These are phyloP conservation scores for Fusarium mangiferae DNA, from an alignment of 2,329 filamentous ascomycete species.

Conservation along the genomic window DNA sequence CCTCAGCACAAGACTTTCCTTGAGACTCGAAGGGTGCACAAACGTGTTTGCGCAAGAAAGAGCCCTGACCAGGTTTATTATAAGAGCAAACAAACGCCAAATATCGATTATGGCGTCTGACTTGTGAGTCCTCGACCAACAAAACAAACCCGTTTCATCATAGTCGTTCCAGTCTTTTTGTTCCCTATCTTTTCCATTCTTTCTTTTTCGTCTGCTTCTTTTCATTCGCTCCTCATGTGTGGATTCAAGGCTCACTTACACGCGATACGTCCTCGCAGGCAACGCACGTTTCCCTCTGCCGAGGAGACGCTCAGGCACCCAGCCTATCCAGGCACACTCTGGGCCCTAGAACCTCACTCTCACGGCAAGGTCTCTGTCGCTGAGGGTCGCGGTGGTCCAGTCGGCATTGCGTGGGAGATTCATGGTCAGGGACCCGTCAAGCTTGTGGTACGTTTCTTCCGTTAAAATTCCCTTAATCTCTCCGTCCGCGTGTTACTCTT, in stretches of 20 bases:
- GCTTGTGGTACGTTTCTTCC: slow-evolving; percentile 70
- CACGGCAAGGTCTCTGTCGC: slow-evolving; percentile 73
- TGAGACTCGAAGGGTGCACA: slow-evolving; percentile 3
- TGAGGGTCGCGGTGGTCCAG: slow-evolving; percentile 76
- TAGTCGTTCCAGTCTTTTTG: neutral
- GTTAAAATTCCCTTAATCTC: slow-evolving; percentile 15
- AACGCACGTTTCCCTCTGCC: slow-evolving; percentile 53
- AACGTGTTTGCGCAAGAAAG: slow-evolving; percentile 15
- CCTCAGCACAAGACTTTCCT: neutral
- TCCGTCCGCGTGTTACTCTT: slow-evolving; percentile 6
- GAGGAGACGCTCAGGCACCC: slow-evolving; percentile 72
- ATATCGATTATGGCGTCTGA: slow-evolving; percentile 18
- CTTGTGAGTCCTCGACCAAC: slow-evolving; percentile 21
- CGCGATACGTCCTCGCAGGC: slow-evolving; percentile 22
- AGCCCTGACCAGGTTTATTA: neutral
- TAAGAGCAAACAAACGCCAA: slow-evolving; percentile 26
- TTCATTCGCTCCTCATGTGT: neutral
- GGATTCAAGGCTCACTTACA: slow-evolving; percentile 10
- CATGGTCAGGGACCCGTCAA: slow-evolving; percentile 79
- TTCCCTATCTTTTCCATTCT: neutral
- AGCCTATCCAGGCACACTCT: slow-evolving; percentile 73
- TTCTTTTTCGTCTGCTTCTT: neutral
- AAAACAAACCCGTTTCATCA: neutral
- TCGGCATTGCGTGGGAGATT: slow-evolving; percentile 82
- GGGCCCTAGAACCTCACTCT: slow-evolving; percentile 73